Base-by-base conservation (phyloP, 2,329 filamentous ascomycete genomes). In the Cordyceps cicadae region DNA sequence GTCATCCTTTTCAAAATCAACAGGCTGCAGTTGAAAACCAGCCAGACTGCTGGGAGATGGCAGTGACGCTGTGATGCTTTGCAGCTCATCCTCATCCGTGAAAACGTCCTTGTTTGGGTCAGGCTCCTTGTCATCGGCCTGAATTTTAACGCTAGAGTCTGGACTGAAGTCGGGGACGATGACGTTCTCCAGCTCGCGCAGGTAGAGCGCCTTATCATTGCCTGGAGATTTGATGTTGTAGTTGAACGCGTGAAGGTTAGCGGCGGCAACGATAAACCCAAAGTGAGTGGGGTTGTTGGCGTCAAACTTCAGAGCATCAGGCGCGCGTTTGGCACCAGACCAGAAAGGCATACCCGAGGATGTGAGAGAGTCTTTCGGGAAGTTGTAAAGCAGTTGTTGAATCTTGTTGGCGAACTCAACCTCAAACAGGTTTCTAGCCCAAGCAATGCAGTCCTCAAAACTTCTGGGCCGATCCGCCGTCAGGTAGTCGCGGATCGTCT, bases 1-100 rank as follows among this genome's bases (percentile, higher is more conserved):
- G 69, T 99, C 94, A 66, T 99, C 94, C 81, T 99, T 99, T 77
- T 99, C 92, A 69, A 99, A 99, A 68, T 97, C 94, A 6, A 97
- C 94, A 3, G 93, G 90, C 61, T 87, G 85, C 57, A 99, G 79
- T 76, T 92, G 92, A 82, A 95, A 96, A 39, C 91, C 92, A 29
- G 90, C 88, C 54, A 99, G 78, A 46, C 86, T 85, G 71, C 88
- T 92, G 17, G 93, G 87, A 5, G 87, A 78, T 1, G 94, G 94
- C 37, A 99, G 81, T 63, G 84, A 83, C 17, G 84, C 79, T 17
- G 86, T 81, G 54, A 99, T 84, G 63, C 85, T 82, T 66, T 90
- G 78, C 21, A 97, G 77, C 68, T 93, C 89, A n/a, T 85, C 81
- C 52, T 84, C 82, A 67, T 97, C 92, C 67, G 90, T 87, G 61